phyloP scores from a whole-genome alignment of 2,329 filamentous ascomycete genomes.

The Plenodomus lindquistii region DNA sequence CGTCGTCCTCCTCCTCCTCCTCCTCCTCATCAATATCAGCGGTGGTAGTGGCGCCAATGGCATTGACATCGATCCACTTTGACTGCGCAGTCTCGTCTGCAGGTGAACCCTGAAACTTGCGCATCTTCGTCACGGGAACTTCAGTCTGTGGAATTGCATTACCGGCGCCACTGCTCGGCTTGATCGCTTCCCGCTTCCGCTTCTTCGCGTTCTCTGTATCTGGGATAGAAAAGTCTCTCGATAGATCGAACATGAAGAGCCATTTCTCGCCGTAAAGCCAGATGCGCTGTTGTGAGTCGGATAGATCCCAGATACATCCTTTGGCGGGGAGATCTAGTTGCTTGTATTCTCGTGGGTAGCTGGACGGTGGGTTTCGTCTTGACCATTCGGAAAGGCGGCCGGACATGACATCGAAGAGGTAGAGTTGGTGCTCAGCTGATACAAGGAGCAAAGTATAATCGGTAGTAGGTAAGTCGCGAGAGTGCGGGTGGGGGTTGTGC shows the following conservation, averaged over 20 bases:
- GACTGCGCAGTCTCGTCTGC: constrained; percentile 29
- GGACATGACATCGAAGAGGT: constrained; percentile 77
- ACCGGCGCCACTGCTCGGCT: constrained; percentile 59
- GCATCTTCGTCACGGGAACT: constrained; percentile 52
- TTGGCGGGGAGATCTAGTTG: constrained; percentile 78
- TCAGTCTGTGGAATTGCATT: constrained; percentile 54
- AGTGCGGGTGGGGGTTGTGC: constrained; percentile 56
- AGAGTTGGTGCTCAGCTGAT: constrained; percentile 68
- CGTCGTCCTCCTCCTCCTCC: constrained; percentile 29
- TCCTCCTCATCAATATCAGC: constrained; percentile 42
- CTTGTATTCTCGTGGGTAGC: constrained; percentile 74
- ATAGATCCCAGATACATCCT: constrained; percentile 80
- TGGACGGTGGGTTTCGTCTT: constrained; percentile 74
- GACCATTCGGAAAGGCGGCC: constrained; percentile 85
- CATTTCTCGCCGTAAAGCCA: constrained; percentile 89
- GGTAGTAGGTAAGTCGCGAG: constrained; percentile 59
- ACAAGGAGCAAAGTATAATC: constrained; percentile 63
- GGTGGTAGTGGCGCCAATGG: constrained; percentile 20
- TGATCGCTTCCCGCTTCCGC: constrained; percentile 31
- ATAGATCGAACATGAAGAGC: constrained; percentile 89
- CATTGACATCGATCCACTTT: constrained; percentile 35
- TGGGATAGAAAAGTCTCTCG: constrained; percentile 62
- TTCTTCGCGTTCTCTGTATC: constrained; percentile 28
- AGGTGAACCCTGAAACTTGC: constrained; percentile 51
- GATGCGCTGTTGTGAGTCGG: constrained; percentile 59